Evolutionary conservation across 2,329 filamentous ascomycete species (phyloP), one percentile per base, ranked within the genome.

Genomic region (Scedosporium aurantiacum): DNA sequence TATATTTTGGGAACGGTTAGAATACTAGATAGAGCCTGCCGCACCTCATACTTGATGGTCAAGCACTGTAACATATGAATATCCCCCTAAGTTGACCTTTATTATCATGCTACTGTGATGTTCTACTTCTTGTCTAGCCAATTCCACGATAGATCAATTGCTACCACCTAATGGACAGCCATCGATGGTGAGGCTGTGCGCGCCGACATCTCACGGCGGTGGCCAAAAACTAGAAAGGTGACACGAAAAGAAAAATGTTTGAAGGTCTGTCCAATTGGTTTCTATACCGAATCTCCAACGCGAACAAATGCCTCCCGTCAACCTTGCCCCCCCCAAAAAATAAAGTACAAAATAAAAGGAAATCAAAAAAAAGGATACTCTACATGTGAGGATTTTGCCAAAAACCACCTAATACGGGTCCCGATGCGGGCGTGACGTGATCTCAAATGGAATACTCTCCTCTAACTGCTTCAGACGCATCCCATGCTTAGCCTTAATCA

Each of bases 401-500:
- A 40, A 27, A 10, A 16, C 57, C 14, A 55, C 21, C 54, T 55
- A 28, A 52, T 57, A 63, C 54, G 25, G 37, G 27, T 57, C 25
- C 25, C 61, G 58, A 27, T 57, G 60, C 16, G 61, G 63, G 27
- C 62, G 55, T 3, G 74, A 73, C 27, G 67, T 71, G 64, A 75
- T 70, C 62, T 74, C 72, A 6, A 76, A 41, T 1, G 70, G 70
- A 25, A 77, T 68, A 25, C 66, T 69, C 3, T 68, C 66, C 16
- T 71, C 66, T 18, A 72, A 68, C 64, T 72, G 72, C 56, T 69
- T 67, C 28, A 67, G 61, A 14, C 72, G 67, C 28, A 72, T 67
- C 40, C 67, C 66, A 5, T 80, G 75, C 76, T 89, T 93, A 25
- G 85, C 89, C 69, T 88, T 85, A 57, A 97, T 85, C 74, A 91